Base-by-base conservation (phyloP, 257 asterid genomes). In the Cinchona pubescens region DNA sequence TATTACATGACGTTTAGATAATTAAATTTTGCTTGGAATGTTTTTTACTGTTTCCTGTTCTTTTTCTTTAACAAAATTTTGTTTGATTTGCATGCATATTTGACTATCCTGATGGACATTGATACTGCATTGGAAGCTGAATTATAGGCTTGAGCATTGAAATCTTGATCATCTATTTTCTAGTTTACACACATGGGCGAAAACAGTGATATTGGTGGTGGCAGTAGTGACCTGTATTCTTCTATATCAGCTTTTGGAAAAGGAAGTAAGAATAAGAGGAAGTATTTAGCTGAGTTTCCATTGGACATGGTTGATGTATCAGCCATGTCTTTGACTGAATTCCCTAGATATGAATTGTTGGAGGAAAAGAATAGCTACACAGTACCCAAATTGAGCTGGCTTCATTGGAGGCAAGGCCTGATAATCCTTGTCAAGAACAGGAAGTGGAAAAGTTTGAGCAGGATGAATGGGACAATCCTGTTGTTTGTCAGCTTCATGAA, bases 261-360 rank as follows among this genome's bases (percentile, higher is more conserved):
- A 69, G 90, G 83, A 73, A 83, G 89, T 40, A 80, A 86, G 78
- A 91, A 91, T 72, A 93, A 93, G 79, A 80, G 96, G 86, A 93
- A 88, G 71, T 86, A 75, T 75, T 25, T 86, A 59, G 40, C 90
- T 23, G 93, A 89, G 65, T 61, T 73, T 67, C 77, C 90, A 0
- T 38, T 74, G 15, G 88, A 87, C 46, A 46, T 63, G 13, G 69
- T 64, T 7, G 87, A 84, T 55, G 74, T 71, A 49, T 71, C 89
- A 0, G 74, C 67, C 25, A 40, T 64, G 42, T 89, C 93, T 70
- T 77, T 83, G 70, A 79, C 85, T 3, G 93, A 93, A 77, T 81
- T 84, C 82, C 85, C 93, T 12, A 79, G 83, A 76, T 87, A 87
- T 34, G 94, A 88, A 72, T 72, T 82, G 67, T 82, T 91, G 60